Conservation (phyloP, 768 basidiomycete species). For the Botryobasidium botryosum region DNA sequence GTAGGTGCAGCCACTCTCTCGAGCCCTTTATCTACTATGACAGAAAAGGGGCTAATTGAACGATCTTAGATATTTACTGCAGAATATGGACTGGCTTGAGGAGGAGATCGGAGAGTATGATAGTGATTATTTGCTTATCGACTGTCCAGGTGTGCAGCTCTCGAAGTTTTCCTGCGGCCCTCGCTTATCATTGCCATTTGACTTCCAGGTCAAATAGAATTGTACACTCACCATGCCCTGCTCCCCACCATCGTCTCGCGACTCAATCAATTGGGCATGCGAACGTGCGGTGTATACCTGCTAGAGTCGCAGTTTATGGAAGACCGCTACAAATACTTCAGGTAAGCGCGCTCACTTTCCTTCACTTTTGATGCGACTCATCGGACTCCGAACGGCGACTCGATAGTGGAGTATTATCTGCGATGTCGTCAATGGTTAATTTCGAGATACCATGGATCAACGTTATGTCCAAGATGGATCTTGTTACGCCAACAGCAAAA, state of each 20-base stretch:
- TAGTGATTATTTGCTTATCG: conserved; percentile 86
- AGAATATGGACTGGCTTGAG: conserved; percentile 98
- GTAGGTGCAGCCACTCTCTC: conserved; percentile 39
- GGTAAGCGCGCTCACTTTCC: conserved; percentile 26
- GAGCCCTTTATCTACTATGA: conserved; percentile 21
- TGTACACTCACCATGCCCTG: conserved; percentile 97
- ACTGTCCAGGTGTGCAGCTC: conserved; percentile 56
- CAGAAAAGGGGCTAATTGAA: neutral
- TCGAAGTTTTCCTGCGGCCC: neutral
- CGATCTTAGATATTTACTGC: conserved; percentile 62
- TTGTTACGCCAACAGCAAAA: conserved; percentile 40
- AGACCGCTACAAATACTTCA: conserved; percentile 96
- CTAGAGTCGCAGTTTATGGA: conserved; percentile 99
- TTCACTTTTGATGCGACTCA: conserved; percentile 3
- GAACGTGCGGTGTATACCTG: conserved; percentile 80
- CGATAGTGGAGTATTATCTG: conserved; percentile 75
- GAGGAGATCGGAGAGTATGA: conserved; percentile 91
- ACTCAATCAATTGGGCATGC: conserved; percentile 56
- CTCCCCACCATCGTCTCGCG: conserved; percentile 76
- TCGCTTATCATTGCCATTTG: neutral
- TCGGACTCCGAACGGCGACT: conserved; percentile 8
- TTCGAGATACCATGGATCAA: conserved; percentile 96
- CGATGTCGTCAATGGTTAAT: conserved; percentile 99
- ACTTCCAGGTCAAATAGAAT: conserved; percentile 77
- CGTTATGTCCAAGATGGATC: conserved; percentile 98